phyloP scores from a whole-genome alignment of 139 green algal genomes.

The Mychonastes homosphaera region DNA sequence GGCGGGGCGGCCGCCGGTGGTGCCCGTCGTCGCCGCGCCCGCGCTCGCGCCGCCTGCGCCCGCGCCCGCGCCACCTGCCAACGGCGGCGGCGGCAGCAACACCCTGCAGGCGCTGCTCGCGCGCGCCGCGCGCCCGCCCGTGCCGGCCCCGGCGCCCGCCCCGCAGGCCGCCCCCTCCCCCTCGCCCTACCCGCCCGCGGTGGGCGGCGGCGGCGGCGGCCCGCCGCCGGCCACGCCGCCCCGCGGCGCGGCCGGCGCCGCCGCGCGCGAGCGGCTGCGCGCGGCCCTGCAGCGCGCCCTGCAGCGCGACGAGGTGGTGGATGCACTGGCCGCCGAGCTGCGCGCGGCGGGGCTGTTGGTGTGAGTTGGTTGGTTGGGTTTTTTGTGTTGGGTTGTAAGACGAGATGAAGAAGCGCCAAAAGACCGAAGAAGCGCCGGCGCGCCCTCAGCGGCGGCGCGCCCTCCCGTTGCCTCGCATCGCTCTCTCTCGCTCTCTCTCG shows the following conservation, averaged over 20 bases:
- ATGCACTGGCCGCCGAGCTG: constrained; percentile 18
- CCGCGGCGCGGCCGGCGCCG: not conserved
- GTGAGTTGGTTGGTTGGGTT: not conserved
- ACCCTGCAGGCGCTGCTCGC: not conserved
- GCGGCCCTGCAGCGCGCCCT: constrained; percentile 9
- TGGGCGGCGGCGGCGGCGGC: not conserved
- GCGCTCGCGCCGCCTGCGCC: not conserved
- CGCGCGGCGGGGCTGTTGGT: constrained; percentile 13
- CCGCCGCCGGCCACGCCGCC: constrained; percentile 5
- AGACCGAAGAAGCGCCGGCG: too few species aligned
- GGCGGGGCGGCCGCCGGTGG: not conserved
- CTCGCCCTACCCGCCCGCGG: not conserved
- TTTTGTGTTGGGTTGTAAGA: too few species aligned
- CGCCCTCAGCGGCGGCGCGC: too few species aligned
- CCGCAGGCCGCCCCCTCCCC: not conserved
- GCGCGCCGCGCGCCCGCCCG: not conserved
- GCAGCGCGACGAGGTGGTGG: constrained; percentile 17
- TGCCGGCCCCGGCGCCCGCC: not conserved
- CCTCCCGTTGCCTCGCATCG: too few species aligned
- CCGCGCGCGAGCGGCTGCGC: constrained; percentile 7
- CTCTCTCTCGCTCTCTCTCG: too few species aligned
- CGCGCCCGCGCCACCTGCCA: not conserved
- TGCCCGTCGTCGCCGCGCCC: not conserved
- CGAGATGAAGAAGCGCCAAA: too few species aligned
- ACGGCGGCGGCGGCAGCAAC: not conserved